Evolutionary conservation across 2,329 filamentous ascomycete genomes (phyloP).

Genomic region (Lachnellula subtilissima): DNA sequence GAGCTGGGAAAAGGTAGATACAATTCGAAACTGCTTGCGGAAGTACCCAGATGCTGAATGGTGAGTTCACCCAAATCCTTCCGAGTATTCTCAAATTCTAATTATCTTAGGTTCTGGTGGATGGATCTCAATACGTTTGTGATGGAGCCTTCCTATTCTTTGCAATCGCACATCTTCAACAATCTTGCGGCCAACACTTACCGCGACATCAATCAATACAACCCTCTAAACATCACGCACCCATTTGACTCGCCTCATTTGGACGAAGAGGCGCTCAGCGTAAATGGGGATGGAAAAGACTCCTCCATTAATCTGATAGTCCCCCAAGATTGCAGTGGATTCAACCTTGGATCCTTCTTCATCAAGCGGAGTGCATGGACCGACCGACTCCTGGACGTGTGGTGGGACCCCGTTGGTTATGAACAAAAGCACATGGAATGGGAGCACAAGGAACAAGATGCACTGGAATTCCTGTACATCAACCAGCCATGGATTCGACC

Average conservation of each 20-base stretch:
- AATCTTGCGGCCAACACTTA: slow-evolving; percentile 70
- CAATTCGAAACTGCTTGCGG: slow-evolving; percentile 77
- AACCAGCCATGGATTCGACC: slow-evolving; percentile 90
- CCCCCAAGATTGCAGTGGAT: slow-evolving; percentile 89
- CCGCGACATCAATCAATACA: slow-evolving; percentile 94
- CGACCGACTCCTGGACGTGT: slow-evolving; percentile 85
- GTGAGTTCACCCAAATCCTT: slow-evolving; percentile 47
- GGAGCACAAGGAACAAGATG: slow-evolving; percentile 98
- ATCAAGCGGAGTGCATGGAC: slow-evolving; percentile 81
- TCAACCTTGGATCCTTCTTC: slow-evolving; percentile 97
- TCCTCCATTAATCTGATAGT: slow-evolving; percentile 83
- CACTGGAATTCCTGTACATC: slow-evolving; percentile 84
- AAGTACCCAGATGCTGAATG: slow-evolving; percentile 97
- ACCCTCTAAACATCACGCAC: slow-evolving; percentile 89
- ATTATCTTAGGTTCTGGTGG: slow-evolving; percentile 91
- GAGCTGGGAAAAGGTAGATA: slow-evolving; percentile 98
- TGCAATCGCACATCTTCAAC: slow-evolving; percentile 88
- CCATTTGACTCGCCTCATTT: slow-evolving; percentile 71
- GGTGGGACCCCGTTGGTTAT: slow-evolving; percentile 98
- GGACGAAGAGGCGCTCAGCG: slow-evolving; percentile 66
- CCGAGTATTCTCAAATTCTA: slow-evolving; percentile 21
- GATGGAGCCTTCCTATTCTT: slow-evolving; percentile 90
- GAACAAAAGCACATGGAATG: slow-evolving; percentile 99
- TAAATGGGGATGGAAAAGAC: slow-evolving; percentile 69
- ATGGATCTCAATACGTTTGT: slow-evolving; percentile 95